Conservation (phyloP, 176 grass and related monocot species). For the Hyparrhenia diplandra region DNA sequence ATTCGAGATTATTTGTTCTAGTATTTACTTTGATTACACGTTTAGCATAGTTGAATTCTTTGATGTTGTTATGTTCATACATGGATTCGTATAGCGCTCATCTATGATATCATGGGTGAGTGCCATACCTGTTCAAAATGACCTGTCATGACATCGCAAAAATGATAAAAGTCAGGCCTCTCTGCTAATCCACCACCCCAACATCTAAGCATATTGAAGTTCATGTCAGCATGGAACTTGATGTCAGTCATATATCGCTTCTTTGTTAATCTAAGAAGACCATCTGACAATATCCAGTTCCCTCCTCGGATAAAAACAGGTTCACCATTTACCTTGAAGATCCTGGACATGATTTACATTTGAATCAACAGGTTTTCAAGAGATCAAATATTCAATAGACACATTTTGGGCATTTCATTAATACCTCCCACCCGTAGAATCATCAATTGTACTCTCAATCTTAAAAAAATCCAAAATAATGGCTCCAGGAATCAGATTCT, state of each 20-base stretch:
- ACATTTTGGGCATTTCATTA: not conserved
- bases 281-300: slow-evolving; percentile 99
- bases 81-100: no score
- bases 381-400: not conserved
- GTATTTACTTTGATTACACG: no score
- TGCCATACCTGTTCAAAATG: no score
- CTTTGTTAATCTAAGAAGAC: slow-evolving; percentile 78
- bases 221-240: slow-evolving; percentile 94
- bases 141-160: slow-evolving; percentile 74
- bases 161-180: slow-evolving; percentile 88
- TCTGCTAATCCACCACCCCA: slow-evolving; percentile 94
- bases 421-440: slow-evolving; percentile 84
- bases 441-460: slow-evolving; percentile 81
- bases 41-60: no score
- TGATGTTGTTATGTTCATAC: no score
- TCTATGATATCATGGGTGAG: no score
- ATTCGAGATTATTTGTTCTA: no score
- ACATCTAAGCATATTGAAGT: slow-evolving; percentile 95
- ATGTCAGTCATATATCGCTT: slow-evolving; percentile 88
- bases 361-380: slow-evolving; percentile 10
- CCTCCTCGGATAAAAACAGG: slow-evolving; percentile 91
- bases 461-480: slow-evolving; percentile 83
- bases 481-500: slow-evolving; percentile 82
- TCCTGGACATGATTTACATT: slow-evolving; percentile 41
- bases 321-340: slow-evolving; percentile 93